Evolutionary conservation across 1,284 basidiomycete genomes (phyloP).

Genomic region (Puccinia horiana): DNA sequence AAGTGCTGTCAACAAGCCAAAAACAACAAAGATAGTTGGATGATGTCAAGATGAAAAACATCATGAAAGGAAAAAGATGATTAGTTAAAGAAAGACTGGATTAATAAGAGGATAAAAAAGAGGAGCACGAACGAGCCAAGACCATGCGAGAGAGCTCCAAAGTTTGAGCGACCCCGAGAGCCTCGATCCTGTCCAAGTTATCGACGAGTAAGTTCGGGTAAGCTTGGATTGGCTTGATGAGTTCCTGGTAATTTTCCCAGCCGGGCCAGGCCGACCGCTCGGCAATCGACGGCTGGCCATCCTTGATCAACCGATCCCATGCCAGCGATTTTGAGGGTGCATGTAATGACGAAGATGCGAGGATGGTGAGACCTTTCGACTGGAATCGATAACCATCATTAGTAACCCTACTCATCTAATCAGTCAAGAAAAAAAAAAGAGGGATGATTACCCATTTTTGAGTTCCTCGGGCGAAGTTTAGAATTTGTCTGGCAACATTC

Average conservation of each 20-base stretch:
- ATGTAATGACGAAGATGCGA: slow-evolving; percentile 23
- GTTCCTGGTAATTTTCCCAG: slow-evolving; percentile 25
- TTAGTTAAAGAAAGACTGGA: neutral
- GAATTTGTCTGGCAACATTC: slow-evolving; percentile 17
- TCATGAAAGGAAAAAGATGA: neutral
- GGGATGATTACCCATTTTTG: slow-evolving; percentile 7
- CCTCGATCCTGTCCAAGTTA: slow-evolving; percentile 33
- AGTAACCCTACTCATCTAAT: neutral
- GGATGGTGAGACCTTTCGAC: slow-evolving; percentile 29
- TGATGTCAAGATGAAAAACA: neutral
- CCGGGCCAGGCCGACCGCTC: slow-evolving; percentile 31
- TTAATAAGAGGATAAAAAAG: neutral
- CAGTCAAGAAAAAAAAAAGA: neutral
- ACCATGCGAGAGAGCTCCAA: slow-evolving; percentile 32
- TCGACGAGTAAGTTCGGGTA: slow-evolving; percentile 15
- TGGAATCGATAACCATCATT: neutral
- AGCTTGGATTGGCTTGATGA: slow-evolving; percentile 12
- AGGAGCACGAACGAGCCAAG: slow-evolving; percentile 32
- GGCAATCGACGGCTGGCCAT: neutral
- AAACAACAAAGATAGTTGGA: neutral
- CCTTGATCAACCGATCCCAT: slow-evolving; percentile 27
- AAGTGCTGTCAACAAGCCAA: slow-evolving; percentile 20
- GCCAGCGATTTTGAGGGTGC: slow-evolving; percentile 15
- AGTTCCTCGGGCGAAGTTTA: slow-evolving; percentile 34
- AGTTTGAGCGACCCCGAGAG: slow-evolving; percentile 14